phyloP scores from a whole-genome alignment of 2,329 filamentous ascomycete genomes.

The Alternaria triticimaculans region DNA sequence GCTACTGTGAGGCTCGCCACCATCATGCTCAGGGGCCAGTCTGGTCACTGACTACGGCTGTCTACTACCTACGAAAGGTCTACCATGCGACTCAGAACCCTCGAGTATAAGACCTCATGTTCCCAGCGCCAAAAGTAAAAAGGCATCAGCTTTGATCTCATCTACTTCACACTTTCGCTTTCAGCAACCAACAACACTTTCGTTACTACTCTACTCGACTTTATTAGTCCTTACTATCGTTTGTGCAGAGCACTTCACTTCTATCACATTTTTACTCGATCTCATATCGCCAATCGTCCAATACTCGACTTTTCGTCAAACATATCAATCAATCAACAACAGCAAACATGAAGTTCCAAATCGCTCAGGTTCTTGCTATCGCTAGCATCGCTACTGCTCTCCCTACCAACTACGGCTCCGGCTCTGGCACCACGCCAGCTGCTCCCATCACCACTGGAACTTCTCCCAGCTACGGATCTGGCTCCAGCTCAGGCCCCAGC shows the following conservation, averaged over 20 bases:
- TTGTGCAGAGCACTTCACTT: constrained; percentile 8
- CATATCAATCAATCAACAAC: neutral
- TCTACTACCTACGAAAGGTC: neutral
- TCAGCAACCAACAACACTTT: neutral
- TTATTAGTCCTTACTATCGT: neutral
- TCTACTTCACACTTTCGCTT: constrained; percentile 9
- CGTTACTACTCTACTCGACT: neutral
- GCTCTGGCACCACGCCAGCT: neutral
- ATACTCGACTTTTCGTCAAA: constrained; percentile 3
- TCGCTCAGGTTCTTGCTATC: constrained; percentile 7
- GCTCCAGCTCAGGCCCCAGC: neutral
- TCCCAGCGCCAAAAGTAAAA: constrained; percentile 4
- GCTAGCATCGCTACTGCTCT: constrained; percentile 9
- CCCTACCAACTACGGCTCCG: constrained; percentile 5
- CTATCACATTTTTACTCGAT: neutral
- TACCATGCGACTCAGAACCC: neutral
- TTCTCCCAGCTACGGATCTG: neutral
- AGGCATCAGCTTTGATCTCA: constrained; percentile 5
- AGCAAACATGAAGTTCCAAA: constrained; percentile 13
- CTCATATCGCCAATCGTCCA: neutral
- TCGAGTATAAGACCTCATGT: constrained; percentile 10
- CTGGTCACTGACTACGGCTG: neutral
- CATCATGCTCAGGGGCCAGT: neutral
- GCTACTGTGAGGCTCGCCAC: constrained; percentile 1
- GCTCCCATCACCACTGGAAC: constrained; percentile 1